Evolutionary conservation across 768 basidiomycete genomes (phyloP).

Genomic region (Dentipellis fragilis): DNA sequence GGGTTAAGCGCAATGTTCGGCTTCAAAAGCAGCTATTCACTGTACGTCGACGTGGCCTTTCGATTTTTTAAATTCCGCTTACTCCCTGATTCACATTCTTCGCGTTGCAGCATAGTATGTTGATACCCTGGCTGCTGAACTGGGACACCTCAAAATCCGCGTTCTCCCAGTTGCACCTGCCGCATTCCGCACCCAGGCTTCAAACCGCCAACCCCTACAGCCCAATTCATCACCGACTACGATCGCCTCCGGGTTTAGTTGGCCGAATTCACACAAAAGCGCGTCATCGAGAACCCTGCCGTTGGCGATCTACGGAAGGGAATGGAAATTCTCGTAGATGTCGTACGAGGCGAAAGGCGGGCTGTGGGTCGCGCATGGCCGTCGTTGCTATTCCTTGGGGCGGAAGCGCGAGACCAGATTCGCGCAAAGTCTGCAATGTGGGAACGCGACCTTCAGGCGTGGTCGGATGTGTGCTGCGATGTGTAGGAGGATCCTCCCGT

Average conservation of each 20-base stretch:
- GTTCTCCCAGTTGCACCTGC: slow-evolving; percentile 17
- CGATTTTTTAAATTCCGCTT: no score
- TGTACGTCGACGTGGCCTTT: slow-evolving; percentile 1
- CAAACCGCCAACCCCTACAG: background rate
- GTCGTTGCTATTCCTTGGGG: slow-evolving; percentile 17
- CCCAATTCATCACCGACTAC: slow-evolving; percentile 12
- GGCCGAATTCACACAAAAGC: background rate
- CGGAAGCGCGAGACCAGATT: slow-evolving; percentile 16
- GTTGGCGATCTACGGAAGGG: slow-evolving; percentile 18
- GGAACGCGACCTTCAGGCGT: background rate
- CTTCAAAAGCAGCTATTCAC: slow-evolving; percentile 18
- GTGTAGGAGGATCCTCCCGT: background rate
- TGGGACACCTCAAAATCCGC: slow-evolving; percentile 18
- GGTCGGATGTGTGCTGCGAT: background rate
- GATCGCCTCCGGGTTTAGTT: slow-evolving; percentile 7
- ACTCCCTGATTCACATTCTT: background rate
- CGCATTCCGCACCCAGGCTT: background rate
- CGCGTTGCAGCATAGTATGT: slow-evolving; percentile 10
- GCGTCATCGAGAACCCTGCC: slow-evolving; percentile 4
- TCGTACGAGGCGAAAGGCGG: slow-evolving; percentile 18
- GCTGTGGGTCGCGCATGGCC: slow-evolving; percentile 12
- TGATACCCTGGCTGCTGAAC: slow-evolving; percentile 17
- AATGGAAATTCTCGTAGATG: slow-evolving; percentile 17
- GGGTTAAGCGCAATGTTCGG: slow-evolving; percentile 6
- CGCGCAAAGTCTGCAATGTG: background rate